Percentiles rank a stretch among this genome's conserved stretches.
Conservation (phyloP, 176 grass and related monocot species). For the Eleusine indica region DNA sequence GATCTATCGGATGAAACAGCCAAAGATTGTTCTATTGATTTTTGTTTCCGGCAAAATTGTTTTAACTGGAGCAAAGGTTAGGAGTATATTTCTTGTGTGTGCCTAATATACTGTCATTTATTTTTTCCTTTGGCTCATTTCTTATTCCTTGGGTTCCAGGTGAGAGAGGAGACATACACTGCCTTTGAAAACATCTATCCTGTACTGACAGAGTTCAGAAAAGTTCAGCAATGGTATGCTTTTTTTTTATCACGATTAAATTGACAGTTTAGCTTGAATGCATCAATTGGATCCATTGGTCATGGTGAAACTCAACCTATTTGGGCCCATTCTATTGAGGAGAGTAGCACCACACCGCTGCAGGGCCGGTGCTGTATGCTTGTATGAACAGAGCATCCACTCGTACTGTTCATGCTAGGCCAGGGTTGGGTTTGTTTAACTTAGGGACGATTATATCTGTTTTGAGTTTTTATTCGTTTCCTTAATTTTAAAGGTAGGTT, state of each 20-base stretch:
- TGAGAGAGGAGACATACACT: constrained; percentile 96
- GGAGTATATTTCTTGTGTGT: neutral
- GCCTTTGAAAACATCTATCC: constrained; percentile 98
- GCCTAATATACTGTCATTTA: neutral
- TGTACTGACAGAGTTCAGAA: constrained; percentile 84
- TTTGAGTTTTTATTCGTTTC: neutral
- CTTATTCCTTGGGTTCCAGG: constrained; percentile 46
- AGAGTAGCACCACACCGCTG: neutral
- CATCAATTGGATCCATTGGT: neutral
- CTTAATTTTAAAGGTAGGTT: neutral
- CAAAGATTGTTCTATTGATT: constrained; percentile 95
- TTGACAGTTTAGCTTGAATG: neutral
- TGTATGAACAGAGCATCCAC: neutral
- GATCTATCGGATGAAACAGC: constrained; percentile 98
- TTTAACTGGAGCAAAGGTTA: constrained; percentile 93
- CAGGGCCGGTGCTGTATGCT: neutral
- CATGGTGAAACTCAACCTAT: too few relatives aligned
- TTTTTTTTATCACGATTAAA: neutral
- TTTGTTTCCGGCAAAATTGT: constrained; percentile 99
- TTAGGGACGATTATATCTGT: neutral
- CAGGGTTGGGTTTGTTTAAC: neutral
- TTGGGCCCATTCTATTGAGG: neutral
- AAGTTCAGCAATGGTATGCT: constrained; percentile 85
- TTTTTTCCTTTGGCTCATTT: neutral
- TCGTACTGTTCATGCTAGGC: neutral